Evolutionary conservation across 108 stramenopile genomes (phyloP), one percentile per base, ranked within the genome.

Genomic region (Bacterosira constricta): DNA sequence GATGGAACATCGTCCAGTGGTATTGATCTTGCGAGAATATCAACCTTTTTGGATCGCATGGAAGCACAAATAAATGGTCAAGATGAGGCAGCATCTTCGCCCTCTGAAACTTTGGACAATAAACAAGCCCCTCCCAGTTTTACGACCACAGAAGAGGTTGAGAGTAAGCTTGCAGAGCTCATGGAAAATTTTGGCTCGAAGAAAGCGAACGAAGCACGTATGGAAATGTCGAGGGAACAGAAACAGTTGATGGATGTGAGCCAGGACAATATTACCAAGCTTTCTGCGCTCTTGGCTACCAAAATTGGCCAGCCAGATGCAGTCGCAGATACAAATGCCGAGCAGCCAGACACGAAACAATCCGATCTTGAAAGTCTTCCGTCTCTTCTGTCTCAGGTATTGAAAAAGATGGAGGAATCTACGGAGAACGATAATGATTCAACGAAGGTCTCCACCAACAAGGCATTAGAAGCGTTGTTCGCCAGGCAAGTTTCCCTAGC

Each of bases 341-440:
- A 74, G 10, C 56, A 47, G 37, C 12, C 23, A 51, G n/a, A 13
- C 3, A 41, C 11, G 5, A 18, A 61, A 35, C 60, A 44, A 66
- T 50, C 57, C 1, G 55, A 57, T 37, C 56, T 77, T 23, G 68
- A 20, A 27, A 77, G 63, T 15, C 63, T 77, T 25, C 56, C 68
- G 15, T 63, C 69, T 35, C 77, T 77, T 44, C 77, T 77, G 1
- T 50, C 55, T 35, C 62, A 65, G 37, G 77, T 77, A 10, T 36
- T 77, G 32, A 21, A 53, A 10, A 61, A 62, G 54, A 60, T 75
- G 65, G 18, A 18, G 26, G 51, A 37, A 13, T 36, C 55, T 25
- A 39, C 20, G 13, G 21, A 47, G 4, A 39, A 39, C n/a, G 45
- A 44, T 27, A 66, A 25, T 12, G 66, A 66, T 41, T 38, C 66